Conservation (phyloP, 495 filamentous ascomycete genomes). For the Lepidopterella palustris region DNA sequence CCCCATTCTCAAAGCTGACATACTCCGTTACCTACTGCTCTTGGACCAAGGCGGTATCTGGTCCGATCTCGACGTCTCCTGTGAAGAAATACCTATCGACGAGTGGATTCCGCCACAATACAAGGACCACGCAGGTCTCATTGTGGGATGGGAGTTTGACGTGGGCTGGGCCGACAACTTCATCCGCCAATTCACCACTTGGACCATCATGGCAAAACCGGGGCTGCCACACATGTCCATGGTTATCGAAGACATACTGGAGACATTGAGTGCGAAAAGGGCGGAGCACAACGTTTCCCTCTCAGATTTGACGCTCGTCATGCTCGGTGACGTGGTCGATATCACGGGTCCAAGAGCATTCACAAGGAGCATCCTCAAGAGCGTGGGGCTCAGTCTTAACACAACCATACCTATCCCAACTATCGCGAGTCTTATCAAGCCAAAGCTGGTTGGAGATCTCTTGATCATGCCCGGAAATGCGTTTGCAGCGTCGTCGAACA, state of each 20-base stretch:
- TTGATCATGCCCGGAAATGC: conserved; percentile 40
- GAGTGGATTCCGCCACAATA: conserved; percentile 50
- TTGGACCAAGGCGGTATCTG: conserved; percentile 53
- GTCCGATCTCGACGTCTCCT: conserved; percentile 54
- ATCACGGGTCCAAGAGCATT: conserved; percentile 41
- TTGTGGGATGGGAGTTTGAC: conserved; percentile 40
- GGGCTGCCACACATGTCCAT: conserved; percentile 10
- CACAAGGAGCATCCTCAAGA: conserved; percentile 36
- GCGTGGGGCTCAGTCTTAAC: conserved; percentile 26
- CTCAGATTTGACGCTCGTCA: not conserved
- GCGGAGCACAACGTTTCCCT: not conserved
- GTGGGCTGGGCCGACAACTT: conserved; percentile 30
- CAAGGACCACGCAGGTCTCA: conserved; percentile 30
- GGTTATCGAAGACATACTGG: conserved; percentile 11
- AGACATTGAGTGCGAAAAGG: not conserved
- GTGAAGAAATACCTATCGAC: conserved; percentile 40
- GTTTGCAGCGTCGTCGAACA: conserved; percentile 33
- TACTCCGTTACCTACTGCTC: conserved; percentile 53
- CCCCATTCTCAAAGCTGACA: conserved; percentile 49
- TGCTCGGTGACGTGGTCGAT: conserved; percentile 36
- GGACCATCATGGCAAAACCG: conserved; percentile 41
- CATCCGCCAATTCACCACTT: conserved; percentile 39
- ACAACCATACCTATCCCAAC: conserved; percentile 28
- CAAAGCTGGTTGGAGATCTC: conserved; percentile 39
- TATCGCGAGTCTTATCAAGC: conserved; percentile 32